Base-by-base conservation (phyloP, 768 basidiomycete genomes). In the Pleurotus giganteus region DNA sequence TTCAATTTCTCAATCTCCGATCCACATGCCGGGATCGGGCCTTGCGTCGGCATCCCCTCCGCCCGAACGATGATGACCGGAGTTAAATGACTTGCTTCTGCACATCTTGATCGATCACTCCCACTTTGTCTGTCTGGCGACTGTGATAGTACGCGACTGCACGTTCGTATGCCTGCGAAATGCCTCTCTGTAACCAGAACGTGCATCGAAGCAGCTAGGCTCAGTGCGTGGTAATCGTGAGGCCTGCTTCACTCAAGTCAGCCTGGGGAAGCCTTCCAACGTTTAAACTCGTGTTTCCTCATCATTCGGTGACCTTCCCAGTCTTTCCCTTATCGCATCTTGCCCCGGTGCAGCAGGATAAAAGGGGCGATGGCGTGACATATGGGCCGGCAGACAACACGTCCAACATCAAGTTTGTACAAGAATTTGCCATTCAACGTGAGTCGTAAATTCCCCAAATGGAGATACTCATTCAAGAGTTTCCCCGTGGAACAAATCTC, bases 1-100 rank as follows among this genome's bases (percentile, higher is more conserved):
- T 37, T 51, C 5, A 37, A 51, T 36, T 36, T 34, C 31, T 51
- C 49, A 51, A 51, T 51, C 49, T 51, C 49, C 49, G 49, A 23
- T 32, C 32, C 49, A 34, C 31, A 36, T 47, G 46, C 46, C 49
- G 34, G 49, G 15, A 9, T 17, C 49, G 49, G 49, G 11, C 49
- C 49, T 17, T 21, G 17, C 43, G 15, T 24, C 43, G 43, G 43
- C 43, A 27, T 24, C 43, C 17, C 43, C 15, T 13, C n/a, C n/a
- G 39, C 39, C 39, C 39, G 39, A 41, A 41, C 39, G 24, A 47
- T 47, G 46, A 47, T 47, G 46, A 21, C 46, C 46, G 46, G 46
- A 31, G 13, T 47, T 47, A 27, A 27, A 47, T 47, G 46, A 47
- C 46, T 47, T 29, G 23, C 46, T 28, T 27, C 46, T 47, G 15